Evolutionary conservation across 2,329 filamentous ascomycete genomes (phyloP), one percentile per base, ranked within the genome.

Genomic region (Neurospora sp.): DNA sequence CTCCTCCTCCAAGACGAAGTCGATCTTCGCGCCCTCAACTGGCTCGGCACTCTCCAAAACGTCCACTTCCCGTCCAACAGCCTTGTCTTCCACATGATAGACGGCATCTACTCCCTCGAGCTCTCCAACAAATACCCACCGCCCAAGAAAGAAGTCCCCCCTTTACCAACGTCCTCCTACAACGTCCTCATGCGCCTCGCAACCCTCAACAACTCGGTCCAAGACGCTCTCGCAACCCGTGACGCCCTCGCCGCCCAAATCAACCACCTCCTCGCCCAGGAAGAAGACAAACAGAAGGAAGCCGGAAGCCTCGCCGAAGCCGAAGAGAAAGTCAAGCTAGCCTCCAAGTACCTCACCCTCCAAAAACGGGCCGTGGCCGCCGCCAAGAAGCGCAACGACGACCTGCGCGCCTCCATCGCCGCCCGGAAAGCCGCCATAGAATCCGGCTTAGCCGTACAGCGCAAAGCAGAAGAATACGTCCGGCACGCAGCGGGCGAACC

Each of bases 181-280:
- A 93, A 93, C 76, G 88, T 92, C 1, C 83, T 98, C 23, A 95
- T 97, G 89, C 90, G 92, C 71, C 84, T 98, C 11, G 90, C 92
- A 6, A 97, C 94, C 70, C 84, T 98, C 17, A 93, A 97, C 72
- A 92, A 91, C 77, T 97, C 93, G 69, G 92, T 97, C 33, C 93
- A 96, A 77, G 95, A 98, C 79, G 93, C 93, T 1, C 82, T 97
- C 10, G 87, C 89, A 1, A 96, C 92, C 0, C 88, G 91, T 15
- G 88, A 91, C 71, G 85, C 86, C 68, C 84, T 98, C 8, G 88
- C 92, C 66, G 81, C 85, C n/a, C 92, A 97, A 73, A 96, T 97
- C 73, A 92, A 92, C 73, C 78, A 82, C 0, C 80, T 89, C 0
- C 78, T 89, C 4, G 77, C 81, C 0, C 74, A 79, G 0, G 79